A percentile compares a stretch with the other conserved stretches of the same genome.
Evolutionary conservation across 805 yeast genomes (phyloP).

Genomic region (Saccharomyces jurei): DNA sequence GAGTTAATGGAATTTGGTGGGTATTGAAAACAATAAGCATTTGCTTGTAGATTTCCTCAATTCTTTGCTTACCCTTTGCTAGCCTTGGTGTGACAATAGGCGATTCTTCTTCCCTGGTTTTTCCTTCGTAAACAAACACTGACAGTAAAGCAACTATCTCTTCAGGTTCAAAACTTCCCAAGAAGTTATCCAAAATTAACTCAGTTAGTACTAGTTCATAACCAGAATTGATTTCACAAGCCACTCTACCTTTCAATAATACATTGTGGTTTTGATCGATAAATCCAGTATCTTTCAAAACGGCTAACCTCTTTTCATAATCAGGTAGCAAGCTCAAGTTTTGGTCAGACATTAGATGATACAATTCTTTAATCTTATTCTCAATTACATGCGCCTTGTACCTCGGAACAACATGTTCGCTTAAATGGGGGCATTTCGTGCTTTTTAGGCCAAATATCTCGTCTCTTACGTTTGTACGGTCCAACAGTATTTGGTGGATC

Average conservation of each 20-base stretch:
- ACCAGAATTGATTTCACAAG: conserved; percentile 86
- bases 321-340: conserved; percentile 87
- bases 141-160: conserved; percentile 94
- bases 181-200: conserved; percentile 78
- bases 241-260: conserved; percentile 78
- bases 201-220: conserved; percentile 89
- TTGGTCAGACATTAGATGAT: conserved; percentile 68
- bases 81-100: conserved; percentile 65
- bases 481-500: conserved; percentile 24
- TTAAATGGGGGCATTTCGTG: conserved; percentile 37
- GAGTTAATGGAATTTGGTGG: conserved; percentile 65
- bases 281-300: conserved; percentile 69
- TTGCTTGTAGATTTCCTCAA: conserved; percentile 60
- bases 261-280: conserved; percentile 68
- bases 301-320: conserved; percentile 80
- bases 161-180: conserved; percentile 89
- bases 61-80: conserved; percentile 59
- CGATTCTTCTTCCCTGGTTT: conserved; percentile 52
- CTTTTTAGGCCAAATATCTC: conserved; percentile 15
- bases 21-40: conserved; percentile 54
- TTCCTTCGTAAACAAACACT: conserved; percentile 87
- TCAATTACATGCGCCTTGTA: conserved; percentile 40
- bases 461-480: conserved; percentile 21
- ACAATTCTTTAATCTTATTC: conserved; percentile 45
- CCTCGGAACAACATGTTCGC: conserved; percentile 37